Percentiles rank a stretch among this genome's conserved stretches.
These are phyloP conservation scores for Chlamydomonas sp. DNA, from an alignment of 139 green algal genomes.

Conservation along the genomic window DNA sequence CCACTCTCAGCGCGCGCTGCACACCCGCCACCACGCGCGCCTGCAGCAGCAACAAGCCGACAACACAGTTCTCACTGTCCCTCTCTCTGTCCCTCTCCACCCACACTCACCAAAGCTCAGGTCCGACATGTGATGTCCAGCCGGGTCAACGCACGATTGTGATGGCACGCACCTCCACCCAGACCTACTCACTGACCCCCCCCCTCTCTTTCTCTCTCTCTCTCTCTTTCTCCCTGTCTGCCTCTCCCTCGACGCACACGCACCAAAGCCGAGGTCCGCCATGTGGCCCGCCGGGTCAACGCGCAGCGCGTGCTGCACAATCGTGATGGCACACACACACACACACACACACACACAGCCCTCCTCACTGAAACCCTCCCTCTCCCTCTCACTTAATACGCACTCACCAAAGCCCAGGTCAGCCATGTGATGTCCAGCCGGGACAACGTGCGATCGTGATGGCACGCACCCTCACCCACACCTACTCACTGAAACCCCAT, in stretches of 20 bases:
- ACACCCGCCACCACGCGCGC: no score
- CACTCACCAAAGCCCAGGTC: neutral
- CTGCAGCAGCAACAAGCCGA: no score
- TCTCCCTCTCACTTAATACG: neutral
- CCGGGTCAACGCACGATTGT: constrained; percentile 14
- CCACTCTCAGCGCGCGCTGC: no score
- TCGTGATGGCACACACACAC: constrained; percentile 10
- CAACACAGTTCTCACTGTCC: neutral
- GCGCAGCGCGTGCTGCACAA: neutral
- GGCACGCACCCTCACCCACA: no score
- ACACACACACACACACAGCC: no score
- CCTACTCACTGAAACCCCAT: no score
- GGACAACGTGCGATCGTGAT: no score
- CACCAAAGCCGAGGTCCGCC: constrained; percentile 21
- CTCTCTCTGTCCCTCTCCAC: neutral
- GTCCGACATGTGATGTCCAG: neutral
- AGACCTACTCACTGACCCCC: no score
- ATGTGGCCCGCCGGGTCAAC: constrained; percentile 17
- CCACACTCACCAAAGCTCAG: neutral
- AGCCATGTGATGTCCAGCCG: neutral
- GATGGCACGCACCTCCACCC: no score
- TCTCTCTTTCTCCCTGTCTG: no score
- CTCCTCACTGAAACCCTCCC: no score
- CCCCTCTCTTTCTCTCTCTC: no score
- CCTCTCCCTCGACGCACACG: constrained; percentile 17